Evolutionary conservation across 1,139 yeast species (phyloP).

Genomic region (Chernovozyma sophiae-reginae): DNA sequence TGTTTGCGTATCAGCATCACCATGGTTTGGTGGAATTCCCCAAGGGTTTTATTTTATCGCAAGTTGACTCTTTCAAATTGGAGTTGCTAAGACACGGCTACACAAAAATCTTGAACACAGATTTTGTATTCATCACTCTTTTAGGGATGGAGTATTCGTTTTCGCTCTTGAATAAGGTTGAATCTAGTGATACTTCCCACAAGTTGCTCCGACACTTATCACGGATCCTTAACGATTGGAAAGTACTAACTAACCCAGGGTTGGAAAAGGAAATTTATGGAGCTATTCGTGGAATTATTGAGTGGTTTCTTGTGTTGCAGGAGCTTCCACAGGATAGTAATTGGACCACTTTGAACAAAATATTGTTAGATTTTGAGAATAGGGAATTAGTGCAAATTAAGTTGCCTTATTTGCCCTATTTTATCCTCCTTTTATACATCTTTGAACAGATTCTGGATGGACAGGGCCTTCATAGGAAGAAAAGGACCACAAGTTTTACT

Average conservation of each 20-base stretch:
- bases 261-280: slow-evolving; percentile 13
- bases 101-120: slow-evolving; percentile 15
- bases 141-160: slow-evolving; percentile 21
- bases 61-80: slow-evolving; percentile 19
- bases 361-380: slow-evolving; percentile 9
- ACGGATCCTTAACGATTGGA: slow-evolving; percentile 11
- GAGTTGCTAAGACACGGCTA: slow-evolving; percentile 22
- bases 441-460: not conserved
- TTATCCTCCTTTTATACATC: slow-evolving; percentile 3
- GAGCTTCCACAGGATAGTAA: slow-evolving; percentile 18
- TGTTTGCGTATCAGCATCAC: not conserved
- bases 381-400: not conserved
- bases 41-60: slow-evolving; percentile 13
- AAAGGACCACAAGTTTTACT: not conserved
- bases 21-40: slow-evolving; percentile 8
- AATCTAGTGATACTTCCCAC: slow-evolving; percentile 17
- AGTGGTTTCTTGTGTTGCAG: slow-evolving; percentile 34
- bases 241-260: slow-evolving; percentile 3
- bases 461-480: not conserved
- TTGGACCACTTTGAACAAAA: slow-evolving; percentile 13
- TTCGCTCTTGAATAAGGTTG: slow-evolving; percentile 21
- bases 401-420: slow-evolving; percentile 2
- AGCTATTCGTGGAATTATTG: slow-evolving; percentile 21
- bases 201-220: slow-evolving; percentile 14
- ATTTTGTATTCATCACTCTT: slow-evolving; percentile 17